These are phyloP conservation scores for Adenanthera pavonina DNA, from an alignment of 306 rosid genomes.

Conservation along the genomic window DNA sequence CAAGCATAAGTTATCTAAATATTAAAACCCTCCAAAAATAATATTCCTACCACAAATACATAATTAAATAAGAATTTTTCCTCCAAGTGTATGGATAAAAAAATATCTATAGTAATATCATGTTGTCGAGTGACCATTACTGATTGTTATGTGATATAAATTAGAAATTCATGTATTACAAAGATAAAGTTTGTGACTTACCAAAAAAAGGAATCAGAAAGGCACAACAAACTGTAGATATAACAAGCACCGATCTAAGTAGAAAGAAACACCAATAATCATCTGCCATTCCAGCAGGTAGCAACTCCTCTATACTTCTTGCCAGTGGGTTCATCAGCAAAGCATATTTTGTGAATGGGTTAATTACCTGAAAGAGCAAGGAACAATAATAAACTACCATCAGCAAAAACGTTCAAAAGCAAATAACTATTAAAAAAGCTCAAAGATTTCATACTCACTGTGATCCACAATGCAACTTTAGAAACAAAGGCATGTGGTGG, in stretches of 20 bases:
- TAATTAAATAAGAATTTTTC: not conserved
- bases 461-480: constrained; percentile 78
- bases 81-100: not conserved
- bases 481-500: constrained; percentile 63
- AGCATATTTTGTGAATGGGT: constrained; percentile 87
- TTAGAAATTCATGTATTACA: not conserved
- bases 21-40: not conserved
- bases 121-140: not conserved
- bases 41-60: not conserved
- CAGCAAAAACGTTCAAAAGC: not conserved
- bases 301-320: constrained; percentile 86
- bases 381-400: constrained; percentile 31
- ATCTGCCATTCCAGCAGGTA: constrained; percentile 53
- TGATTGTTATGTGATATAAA: not conserved
- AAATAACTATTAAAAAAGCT: not conserved
- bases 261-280: constrained; percentile 62
- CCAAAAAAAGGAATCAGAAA: constrained; percentile 89
- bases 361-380: constrained; percentile 65
- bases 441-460: constrained; percentile 56
- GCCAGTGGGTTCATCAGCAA: constrained; percentile 85
- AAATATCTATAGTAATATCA: not conserved
- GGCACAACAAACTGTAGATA: constrained; percentile 76
- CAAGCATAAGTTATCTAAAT: not conserved
- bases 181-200: constrained; percentile 40
- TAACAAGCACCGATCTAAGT: constrained; percentile 68